phyloP scores from a whole-genome alignment of 371 early-diverging fungal species.

The Conidiobolus coronatus region DNA sequence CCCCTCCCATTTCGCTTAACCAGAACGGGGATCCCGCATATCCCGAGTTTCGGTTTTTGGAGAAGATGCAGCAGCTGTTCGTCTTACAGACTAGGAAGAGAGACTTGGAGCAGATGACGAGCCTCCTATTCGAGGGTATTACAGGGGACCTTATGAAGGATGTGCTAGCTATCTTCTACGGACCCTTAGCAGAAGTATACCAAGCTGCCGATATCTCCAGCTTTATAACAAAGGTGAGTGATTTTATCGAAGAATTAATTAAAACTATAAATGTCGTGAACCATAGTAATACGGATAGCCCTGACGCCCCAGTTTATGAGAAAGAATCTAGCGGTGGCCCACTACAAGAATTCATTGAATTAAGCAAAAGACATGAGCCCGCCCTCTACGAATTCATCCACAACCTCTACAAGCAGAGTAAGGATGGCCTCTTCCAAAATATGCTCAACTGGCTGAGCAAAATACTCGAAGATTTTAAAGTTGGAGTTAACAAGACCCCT shows the following conservation, averaged over 20 bases:
- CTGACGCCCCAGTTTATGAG: background rate
- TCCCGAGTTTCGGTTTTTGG: conserved; percentile 1
- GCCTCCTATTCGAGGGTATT: conserved; percentile 30
- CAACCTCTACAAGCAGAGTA: conserved; percentile 24
- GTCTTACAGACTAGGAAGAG: conserved; percentile 5
- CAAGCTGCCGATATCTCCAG: conserved; percentile 36
- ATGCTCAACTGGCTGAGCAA: conserved; percentile 16
- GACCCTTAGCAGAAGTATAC: conserved; percentile 35
- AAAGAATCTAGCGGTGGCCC: conserved; percentile 1
- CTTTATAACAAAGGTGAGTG: conserved; percentile 24
- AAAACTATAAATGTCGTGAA: conserved; percentile 21
- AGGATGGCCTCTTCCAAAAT: conserved; percentile 13
- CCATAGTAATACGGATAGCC: conserved; percentile 5
- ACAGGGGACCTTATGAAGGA: conserved; percentile 36
- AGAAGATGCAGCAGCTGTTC: conserved; percentile 9
- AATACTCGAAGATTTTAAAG: conserved; percentile 6
- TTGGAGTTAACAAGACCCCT: background rate
- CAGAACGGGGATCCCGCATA: background rate
- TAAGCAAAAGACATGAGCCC: conserved; percentile 25
- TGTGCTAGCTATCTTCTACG: conserved; percentile 32
- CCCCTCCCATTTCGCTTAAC: conserved; percentile 3
- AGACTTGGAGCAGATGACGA: conserved; percentile 26
- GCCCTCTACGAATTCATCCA: conserved; percentile 33
- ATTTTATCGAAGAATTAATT: conserved; percentile 30
- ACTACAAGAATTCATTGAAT: conserved; percentile 7